phyloP scores from a whole-genome alignment of 495 filamentous ascomycete genomes.

The Alectoria sarmentosa region DNA sequence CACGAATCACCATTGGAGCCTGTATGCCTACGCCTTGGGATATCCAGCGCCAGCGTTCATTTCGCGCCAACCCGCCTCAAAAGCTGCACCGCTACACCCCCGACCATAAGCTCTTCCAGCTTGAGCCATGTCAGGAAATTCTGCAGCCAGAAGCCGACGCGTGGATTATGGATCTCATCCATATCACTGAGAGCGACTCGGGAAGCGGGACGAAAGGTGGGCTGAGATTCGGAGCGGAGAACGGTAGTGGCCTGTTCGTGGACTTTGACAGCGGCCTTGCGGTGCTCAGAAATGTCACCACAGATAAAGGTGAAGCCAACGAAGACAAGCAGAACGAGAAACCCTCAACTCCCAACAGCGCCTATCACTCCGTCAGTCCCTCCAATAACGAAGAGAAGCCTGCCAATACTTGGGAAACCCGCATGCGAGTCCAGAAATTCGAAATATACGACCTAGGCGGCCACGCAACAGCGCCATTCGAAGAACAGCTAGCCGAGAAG shows the following conservation, averaged over 20 bases:
- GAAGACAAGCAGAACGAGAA: background rate
- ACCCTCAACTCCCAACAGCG: background rate
- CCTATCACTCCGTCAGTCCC: background rate
- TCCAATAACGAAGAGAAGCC: background rate
- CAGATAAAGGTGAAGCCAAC: background rate
- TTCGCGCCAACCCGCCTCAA: constrained; percentile 2
- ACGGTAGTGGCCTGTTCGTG: background rate
- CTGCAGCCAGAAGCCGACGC: background rate
- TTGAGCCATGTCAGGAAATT: background rate
- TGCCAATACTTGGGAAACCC: background rate
- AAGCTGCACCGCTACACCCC: background rate
- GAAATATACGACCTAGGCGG: background rate
- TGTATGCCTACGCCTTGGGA: constrained; percentile 1
- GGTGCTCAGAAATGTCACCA: background rate
- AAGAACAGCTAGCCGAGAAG: background rate
- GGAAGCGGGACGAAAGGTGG: background rate
- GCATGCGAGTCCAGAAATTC: background rate
- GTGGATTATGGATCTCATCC: background rate
- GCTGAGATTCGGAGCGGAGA: background rate
- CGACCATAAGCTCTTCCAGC: constrained; percentile 1
- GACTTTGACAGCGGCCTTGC: background rate
- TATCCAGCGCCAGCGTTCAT: background rate
- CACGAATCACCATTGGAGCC: background rate
- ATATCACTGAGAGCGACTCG: background rate
- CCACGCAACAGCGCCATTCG: background rate